phyloP scores from a whole-genome alignment of 2,329 filamentous ascomycete genomes.

The Lecanicillium sp. region DNA sequence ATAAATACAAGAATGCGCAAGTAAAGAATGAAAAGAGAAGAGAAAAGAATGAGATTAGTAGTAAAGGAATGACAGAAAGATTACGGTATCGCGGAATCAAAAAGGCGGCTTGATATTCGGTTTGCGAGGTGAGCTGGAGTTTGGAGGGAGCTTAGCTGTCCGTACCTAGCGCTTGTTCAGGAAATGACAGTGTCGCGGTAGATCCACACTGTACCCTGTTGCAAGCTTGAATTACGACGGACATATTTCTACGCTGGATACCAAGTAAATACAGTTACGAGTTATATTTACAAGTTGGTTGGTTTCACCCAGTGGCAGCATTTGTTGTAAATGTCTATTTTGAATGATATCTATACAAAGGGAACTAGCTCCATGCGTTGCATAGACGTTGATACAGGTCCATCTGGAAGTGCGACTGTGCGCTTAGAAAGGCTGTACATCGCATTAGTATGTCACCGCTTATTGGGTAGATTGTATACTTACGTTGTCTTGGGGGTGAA shows the following conservation, averaged over 20 bases:
- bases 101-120: no score
- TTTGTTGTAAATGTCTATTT: slow-evolving; percentile 12
- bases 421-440: slow-evolving; percentile 35
- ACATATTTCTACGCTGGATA: no score
- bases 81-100: no score
- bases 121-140: neutral
- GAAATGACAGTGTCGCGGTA: slow-evolving; percentile 1
- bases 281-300: no score
- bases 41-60: neutral
- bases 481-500: slow-evolving; percentile 58
- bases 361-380: slow-evolving; percentile 12
- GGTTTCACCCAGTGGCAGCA: neutral
- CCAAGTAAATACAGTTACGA: no score
- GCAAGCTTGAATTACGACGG: no score
- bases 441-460: slow-evolving; percentile 19
- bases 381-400: slow-evolving; percentile 23
- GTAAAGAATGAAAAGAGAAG: neutral
- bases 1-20: neutral
- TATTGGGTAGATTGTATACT: slow-evolving; percentile 25
- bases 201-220: slow-evolving; percentile 12
- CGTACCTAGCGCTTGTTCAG: neutral
- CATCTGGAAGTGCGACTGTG: slow-evolving; percentile 25
- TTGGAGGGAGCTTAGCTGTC: slow-evolving; percentile 4
- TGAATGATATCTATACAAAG: slow-evolving; percentile 15
- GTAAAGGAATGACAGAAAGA: neutral